Conservation (phyloP, 2,329 filamentous ascomycete species). For the Cercospora janseana region DNA sequence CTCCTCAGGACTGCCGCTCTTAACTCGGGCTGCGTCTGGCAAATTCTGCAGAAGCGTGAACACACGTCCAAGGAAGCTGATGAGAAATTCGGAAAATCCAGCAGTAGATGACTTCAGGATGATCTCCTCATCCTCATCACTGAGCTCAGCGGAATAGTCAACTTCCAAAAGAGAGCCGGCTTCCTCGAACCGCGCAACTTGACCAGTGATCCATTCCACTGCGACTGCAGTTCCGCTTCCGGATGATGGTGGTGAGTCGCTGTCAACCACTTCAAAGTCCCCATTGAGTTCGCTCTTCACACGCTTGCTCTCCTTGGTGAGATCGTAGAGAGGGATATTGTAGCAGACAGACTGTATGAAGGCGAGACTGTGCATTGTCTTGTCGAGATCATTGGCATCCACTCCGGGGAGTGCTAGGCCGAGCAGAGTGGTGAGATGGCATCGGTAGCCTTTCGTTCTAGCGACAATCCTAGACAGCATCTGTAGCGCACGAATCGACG, state of each 20-base stretch:
- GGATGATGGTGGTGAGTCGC: constrained; percentile 22
- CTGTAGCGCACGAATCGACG: constrained; percentile 86
- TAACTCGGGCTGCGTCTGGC: constrained; percentile 82
- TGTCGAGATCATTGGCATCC: constrained; percentile 95
- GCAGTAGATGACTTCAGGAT: constrained; percentile 93
- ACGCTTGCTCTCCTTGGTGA: constrained; percentile 60
- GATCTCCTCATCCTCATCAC: constrained; percentile 79
- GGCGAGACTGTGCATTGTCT: constrained; percentile 89
- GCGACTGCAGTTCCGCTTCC: constrained; percentile 58
- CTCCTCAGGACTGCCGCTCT: constrained; percentile 90
- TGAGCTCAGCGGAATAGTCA: constrained; percentile 78
- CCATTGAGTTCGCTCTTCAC: constrained; percentile 36
- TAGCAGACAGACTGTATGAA: constrained; percentile 96
- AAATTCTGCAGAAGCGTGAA: constrained; percentile 95
- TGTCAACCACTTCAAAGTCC: constrained; percentile 35
- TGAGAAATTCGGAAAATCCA: constrained; percentile 87
- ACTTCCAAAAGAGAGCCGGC: constrained; percentile 82
- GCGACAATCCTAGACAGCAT: constrained; percentile 90
- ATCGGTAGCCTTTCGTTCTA: constrained; percentile 90
- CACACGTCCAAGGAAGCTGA: constrained; percentile 86
- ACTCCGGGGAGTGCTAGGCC: constrained; percentile 91
- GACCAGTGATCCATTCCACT: constrained; percentile 87
- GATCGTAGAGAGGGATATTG: constrained; percentile 85
- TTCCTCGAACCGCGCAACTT: constrained; percentile 90
- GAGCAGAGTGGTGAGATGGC: constrained; percentile 91